Percentiles rank a stretch among this genome's conserved stretches.
phyloP scores from a whole-genome alignment of 345 rosid genomes.

The Eucalyptus grandis region DNA sequence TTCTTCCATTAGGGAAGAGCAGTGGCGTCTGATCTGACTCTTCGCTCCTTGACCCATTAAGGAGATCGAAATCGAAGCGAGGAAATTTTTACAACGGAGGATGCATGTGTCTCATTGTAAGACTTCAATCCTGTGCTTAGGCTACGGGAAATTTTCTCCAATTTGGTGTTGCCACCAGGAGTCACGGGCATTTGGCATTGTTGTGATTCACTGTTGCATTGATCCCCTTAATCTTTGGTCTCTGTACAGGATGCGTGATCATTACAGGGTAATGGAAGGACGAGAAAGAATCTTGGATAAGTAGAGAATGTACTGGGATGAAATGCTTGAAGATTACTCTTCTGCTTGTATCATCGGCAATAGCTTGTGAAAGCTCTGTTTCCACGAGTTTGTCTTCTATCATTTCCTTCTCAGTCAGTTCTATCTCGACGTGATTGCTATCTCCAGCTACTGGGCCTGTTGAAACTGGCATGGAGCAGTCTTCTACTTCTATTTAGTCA shows the following conservation, averaged over 20 bases:
- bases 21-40: constrained; percentile 34
- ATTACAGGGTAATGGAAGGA: not conserved
- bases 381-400: not conserved
- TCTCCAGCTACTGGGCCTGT: not conserved
- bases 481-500: not conserved
- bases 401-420: not conserved
- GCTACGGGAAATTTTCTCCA: not conserved
- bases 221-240: not conserved
- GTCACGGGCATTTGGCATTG: not conserved
- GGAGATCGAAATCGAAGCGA: constrained; percentile 33
- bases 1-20: constrained; percentile 12
- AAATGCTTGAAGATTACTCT: not conserved
- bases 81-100: constrained; percentile 33
- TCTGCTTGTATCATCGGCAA: not conserved
- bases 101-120: not conserved
- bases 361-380: not conserved
- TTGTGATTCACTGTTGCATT: not conserved
- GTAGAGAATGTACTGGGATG: not conserved
- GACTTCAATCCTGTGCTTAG: constrained; percentile 5
- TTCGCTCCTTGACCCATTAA: constrained; percentile 3
- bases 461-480: not conserved
- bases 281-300: not conserved
- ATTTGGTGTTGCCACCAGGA: not conserved
- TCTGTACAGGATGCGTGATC: not conserved
- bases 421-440: not conserved